Conservation (phyloP, 345 rosid genomes). For the Abelmoschus esculentus region DNA sequence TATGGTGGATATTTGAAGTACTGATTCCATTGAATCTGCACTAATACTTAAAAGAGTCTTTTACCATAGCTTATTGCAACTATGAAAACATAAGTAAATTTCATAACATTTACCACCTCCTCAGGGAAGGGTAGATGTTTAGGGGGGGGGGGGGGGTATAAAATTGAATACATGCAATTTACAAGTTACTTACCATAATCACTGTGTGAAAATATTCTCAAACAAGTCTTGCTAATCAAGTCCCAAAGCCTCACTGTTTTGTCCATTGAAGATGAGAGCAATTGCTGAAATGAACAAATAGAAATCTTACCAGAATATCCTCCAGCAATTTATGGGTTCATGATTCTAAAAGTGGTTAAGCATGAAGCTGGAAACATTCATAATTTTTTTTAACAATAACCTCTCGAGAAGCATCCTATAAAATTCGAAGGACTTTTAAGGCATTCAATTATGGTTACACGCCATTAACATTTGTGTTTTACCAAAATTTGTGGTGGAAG, state of each 20-base stretch:
- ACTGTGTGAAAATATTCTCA: conserved; percentile 87
- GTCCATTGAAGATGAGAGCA: conserved; percentile 98
- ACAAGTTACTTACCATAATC: conserved; percentile 70
- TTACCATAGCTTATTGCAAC: not conserved
- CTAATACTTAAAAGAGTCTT: not conserved
- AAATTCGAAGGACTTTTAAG: not conserved
- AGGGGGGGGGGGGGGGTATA: not conserved
- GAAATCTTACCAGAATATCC: conserved; percentile 10
- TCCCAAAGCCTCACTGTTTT: conserved; percentile 95
- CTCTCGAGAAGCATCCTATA: not conserved
- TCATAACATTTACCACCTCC: not conserved
- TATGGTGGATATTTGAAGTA: not conserved
- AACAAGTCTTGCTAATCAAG: conserved; percentile 72
- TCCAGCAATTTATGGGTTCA: not conserved
- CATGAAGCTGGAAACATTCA: not conserved
- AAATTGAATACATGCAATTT: not conserved
- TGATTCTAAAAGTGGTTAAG: conserved; percentile 5
- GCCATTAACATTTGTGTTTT: not conserved
- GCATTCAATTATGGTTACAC: not conserved
- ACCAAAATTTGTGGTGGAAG: not conserved
- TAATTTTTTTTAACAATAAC: not conserved
- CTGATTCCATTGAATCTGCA: not conserved
- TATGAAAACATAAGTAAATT: not conserved
- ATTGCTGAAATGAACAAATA: conserved; percentile 44
- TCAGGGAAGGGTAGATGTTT: not conserved